These are phyloP conservation scores for Grigorovia humatica DNA, from an alignment of 805 yeast genomes.

Conservation along the genomic window DNA sequence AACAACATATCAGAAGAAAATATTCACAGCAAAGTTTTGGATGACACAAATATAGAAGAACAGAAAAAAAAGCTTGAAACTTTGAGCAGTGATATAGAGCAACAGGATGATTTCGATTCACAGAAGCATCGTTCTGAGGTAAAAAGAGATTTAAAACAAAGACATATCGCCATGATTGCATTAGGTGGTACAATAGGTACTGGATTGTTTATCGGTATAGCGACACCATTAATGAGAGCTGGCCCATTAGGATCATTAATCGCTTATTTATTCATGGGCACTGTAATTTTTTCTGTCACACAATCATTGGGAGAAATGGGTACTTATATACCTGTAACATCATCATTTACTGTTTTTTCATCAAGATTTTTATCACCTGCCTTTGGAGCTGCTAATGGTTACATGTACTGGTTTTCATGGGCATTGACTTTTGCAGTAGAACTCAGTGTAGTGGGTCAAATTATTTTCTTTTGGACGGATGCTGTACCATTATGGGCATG, in stretches of 20 bases:
- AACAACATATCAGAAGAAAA: not conserved
- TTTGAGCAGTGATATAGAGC: not conserved
- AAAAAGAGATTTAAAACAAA: constrained; percentile 44
- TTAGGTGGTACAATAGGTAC: constrained; percentile 70
- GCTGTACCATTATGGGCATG: constrained; percentile 61
- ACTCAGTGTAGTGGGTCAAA: constrained; percentile 54
- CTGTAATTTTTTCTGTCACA: constrained; percentile 52
- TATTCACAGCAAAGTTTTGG: not conserved
- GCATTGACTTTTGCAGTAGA: constrained; percentile 63
- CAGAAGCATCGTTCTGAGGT: not conserved
- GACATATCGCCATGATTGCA: constrained; percentile 63
- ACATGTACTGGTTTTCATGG: constrained; percentile 66
- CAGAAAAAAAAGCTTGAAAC: not conserved
- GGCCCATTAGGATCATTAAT: constrained; percentile 54
- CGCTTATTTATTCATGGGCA: constrained; percentile 50
- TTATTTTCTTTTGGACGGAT: constrained; percentile 49
- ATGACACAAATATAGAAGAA: not conserved
- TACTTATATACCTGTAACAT: constrained; percentile 54
- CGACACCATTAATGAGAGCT: constrained; percentile 5
- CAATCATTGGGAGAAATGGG: constrained; percentile 71
- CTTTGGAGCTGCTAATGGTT: constrained; percentile 56
- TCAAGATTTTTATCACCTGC: constrained; percentile 55
- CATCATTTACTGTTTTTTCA: constrained; percentile 56
- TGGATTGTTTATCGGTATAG: constrained; percentile 51
- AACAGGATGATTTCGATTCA: not conserved